Base-by-base conservation (phyloP, 768 basidiomycete species). In the Lactarius deliciosus region DNA sequence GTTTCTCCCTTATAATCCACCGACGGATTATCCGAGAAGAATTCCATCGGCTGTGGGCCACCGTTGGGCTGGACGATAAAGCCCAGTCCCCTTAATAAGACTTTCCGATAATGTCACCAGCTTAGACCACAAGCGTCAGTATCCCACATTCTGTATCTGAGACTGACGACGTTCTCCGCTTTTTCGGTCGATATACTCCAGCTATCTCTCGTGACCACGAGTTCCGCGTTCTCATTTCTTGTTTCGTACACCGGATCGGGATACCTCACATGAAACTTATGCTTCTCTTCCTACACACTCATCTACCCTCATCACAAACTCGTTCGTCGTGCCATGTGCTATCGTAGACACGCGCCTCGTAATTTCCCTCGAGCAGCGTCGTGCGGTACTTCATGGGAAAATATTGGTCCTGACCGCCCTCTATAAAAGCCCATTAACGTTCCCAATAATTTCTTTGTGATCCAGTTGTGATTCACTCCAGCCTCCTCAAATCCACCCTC, bases 371-470 rank as follows among this genome's bases (percentile, higher is more conserved):
- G 54, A 45, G 22, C 10, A 32, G 57, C 11, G 13, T 66, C 50
- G 20, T 25, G 47, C 16, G 57, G 43, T 58, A 11, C 10, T 13
- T 22, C 53, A 50, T 25, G 41, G n/a, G 36, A 53, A 50, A 32
- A 22, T 40, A 25, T n/a, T 58, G 3, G 28, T n/a, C 20, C 18
- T 55, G 30, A 18, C 60, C 16, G 18, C 55, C 40, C 40, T 13
- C 55, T 22, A 58, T 64, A 64, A 63, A 32, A 18, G 8, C 20
- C 34, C 43, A n/a, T 15, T 30, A 32, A n/a, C 8, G 15, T n/a
- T 11, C 30, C n/a, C 45, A 36, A 36, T 55, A 25, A 30, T 60
- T 63, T 36, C 57, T 18, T 53, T 58, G 64, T 65, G 64, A 32
- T 61, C 55, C 43, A 47, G 41, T 50, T 30, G 45, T 36, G 28